A percentile compares a stretch with the other conserved stretches of the same genome.
These are phyloP conservation scores for Myriosclerotinia duriaeana DNA, from an alignment of 2,329 filamentous ascomycete species.

Conservation along the genomic window DNA sequence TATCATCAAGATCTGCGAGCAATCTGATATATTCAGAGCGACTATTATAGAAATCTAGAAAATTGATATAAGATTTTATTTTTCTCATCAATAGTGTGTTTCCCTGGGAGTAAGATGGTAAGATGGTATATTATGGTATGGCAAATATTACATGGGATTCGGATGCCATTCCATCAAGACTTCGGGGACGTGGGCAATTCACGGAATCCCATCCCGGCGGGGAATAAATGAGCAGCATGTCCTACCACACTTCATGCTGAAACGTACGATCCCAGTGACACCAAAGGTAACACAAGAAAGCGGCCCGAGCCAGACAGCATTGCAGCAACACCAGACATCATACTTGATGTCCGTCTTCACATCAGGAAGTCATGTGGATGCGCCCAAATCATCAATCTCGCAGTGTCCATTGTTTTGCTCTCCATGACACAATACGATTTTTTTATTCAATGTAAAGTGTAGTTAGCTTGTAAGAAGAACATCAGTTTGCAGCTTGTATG, in stretches of 20 bases:
- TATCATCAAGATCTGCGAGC: not conserved
- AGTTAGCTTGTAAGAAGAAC: too few relatives aligned
- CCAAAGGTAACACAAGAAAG: not conserved
- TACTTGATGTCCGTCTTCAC: not conserved
- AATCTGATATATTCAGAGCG: not conserved
- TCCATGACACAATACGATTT: not conserved
- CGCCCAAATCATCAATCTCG: not conserved
- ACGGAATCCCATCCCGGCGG: too few relatives aligned
- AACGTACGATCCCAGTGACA: not conserved
- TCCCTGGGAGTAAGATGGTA: too few relatives aligned
- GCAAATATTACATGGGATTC: not conserved
- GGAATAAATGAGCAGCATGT: not conserved
- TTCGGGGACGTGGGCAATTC: not conserved
- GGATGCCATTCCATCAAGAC: not conserved
- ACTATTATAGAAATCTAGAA: not conserved
- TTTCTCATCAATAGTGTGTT: not conserved
- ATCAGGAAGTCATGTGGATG: not conserved
- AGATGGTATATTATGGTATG: not conserved
- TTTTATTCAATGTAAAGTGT: too few relatives aligned
- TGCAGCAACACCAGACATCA: not conserved
- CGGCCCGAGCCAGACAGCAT: not conserved
- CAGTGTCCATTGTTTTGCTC: not conserved
- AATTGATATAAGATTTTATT: too few relatives aligned
- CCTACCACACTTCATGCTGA: constrained; percentile 3
- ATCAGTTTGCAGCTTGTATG: too few relatives aligned